Evolutionary conservation across 2,329 filamentous ascomycete species (phyloP).

Genomic region (Pyricularia grisea): DNA sequence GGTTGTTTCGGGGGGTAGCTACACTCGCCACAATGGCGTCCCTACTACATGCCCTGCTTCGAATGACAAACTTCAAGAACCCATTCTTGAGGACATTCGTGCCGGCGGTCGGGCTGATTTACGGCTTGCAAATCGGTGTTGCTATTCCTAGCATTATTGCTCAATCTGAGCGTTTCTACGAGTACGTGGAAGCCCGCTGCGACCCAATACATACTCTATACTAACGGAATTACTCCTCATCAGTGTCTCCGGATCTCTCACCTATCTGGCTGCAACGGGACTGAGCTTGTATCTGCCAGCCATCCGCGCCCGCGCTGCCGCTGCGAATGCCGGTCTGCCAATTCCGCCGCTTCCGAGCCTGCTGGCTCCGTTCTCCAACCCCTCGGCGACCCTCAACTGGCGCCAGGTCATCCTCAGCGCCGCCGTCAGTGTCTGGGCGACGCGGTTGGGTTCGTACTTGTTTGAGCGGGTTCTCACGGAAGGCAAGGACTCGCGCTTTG

Average conservation of each 20-base stretch:
- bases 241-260: constrained; percentile 49
- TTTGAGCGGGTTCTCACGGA: constrained; percentile 50
- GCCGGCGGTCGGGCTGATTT: constrained; percentile 52
- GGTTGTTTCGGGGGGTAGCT: neutral
- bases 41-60: constrained; percentile 37
- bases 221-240: neutral
- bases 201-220: neutral
- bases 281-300: constrained; percentile 52
- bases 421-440: constrained; percentile 45
- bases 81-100: constrained; percentile 54
- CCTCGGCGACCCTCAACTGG: constrained; percentile 46
- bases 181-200: constrained; percentile 19
- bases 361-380: constrained; percentile 30
- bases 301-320: constrained; percentile 42
- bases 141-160: constrained; percentile 51
- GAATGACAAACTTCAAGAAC: constrained; percentile 49
- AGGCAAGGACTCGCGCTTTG: constrained; percentile 46
- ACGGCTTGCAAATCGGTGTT: constrained; percentile 52
- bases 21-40: neutral
- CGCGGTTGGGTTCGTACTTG: constrained; percentile 52
- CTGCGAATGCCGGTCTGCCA: constrained; percentile 21
- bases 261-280: constrained; percentile 55
- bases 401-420: constrained; percentile 33
- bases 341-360: constrained; percentile 31
- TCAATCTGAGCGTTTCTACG: constrained; percentile 59